Conservation (phyloP, 768 basidiomycete genomes). For the Suillus occidentalis region DNA sequence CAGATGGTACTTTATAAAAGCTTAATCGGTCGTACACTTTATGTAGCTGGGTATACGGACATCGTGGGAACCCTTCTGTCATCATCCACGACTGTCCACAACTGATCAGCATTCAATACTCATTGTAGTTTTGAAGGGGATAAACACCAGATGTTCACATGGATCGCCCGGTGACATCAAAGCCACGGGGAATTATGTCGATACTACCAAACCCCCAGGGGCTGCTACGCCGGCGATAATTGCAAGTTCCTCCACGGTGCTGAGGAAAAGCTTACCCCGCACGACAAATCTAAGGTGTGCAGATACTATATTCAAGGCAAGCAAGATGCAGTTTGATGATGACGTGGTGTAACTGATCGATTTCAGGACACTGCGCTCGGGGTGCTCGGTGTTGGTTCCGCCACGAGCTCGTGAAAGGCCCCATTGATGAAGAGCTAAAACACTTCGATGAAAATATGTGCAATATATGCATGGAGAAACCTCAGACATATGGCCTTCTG, state of each 20-base stretch:
- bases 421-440: conserved; percentile 24
- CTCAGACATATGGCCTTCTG: conserved; percentile 66
- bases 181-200: conserved; percentile 69
- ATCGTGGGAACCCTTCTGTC: too few relatives aligned
- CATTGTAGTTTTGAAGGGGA: not conserved
- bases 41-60: too few relatives aligned
- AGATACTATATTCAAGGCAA: conserved; percentile 61
- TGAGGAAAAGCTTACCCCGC: conserved; percentile 55
- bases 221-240: conserved; percentile 64
- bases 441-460: conserved; percentile 51
- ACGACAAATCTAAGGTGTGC: conserved; percentile 72
- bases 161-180: conserved; percentile 66
- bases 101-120: conserved; percentile 1
- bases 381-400: conserved; percentile 77
- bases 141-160: conserved; percentile 26
- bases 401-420: conserved; percentile 40
- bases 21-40: too few relatives aligned
- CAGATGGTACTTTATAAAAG: too few relatives aligned
- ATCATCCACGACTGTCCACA: not conserved
- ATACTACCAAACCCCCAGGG: conserved; percentile 61
- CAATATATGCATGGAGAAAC: conserved; percentile 75
- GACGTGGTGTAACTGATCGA: conserved; percentile 3
- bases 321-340: conserved; percentile 8
- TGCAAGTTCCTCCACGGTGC: conserved; percentile 81
- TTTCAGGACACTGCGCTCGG: conserved; percentile 65